Evolutionary conservation across 148 eudicot genomes (phyloP).

Genomic region (Camellia sinensis): DNA sequence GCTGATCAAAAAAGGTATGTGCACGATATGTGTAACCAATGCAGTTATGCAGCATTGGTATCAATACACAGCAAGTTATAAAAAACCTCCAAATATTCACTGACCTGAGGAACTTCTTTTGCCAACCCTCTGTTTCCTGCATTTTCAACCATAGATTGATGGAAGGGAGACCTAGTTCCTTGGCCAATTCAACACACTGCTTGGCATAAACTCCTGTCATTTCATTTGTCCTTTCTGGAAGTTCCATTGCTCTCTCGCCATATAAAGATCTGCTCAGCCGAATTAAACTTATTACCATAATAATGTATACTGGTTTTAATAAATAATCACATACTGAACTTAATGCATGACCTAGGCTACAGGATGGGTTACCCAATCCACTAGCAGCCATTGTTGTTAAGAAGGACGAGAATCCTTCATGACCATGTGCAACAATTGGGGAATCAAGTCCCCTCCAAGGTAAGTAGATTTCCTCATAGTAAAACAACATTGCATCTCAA

Average conservation of each 20-base stretch:
- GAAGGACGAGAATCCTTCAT: neutral
- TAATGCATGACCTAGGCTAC: neutral
- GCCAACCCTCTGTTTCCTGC: constrained; percentile 89
- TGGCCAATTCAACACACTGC: constrained; percentile 60
- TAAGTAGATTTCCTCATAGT: neutral
- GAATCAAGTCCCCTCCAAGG: neutral
- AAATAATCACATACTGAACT: neutral
- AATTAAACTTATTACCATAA: constrained; percentile 7
- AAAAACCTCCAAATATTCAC: constrained; percentile 18
- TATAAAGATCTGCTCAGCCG: constrained; percentile 56
- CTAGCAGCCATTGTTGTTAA: neutral
- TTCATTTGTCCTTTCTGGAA: constrained; percentile 89
- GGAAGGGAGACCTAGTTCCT: constrained; percentile 62
- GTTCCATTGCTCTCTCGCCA: constrained; percentile 67
- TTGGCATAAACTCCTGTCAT: constrained; percentile 59
- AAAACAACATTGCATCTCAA: constrained; percentile 3
- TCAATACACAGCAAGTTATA: neutral
- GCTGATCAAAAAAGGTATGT: neutral
- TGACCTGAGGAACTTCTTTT: constrained; percentile 68
- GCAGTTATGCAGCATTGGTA: neutral
- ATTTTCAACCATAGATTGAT: constrained; percentile 91
- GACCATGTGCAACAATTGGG: neutral
- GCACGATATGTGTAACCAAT: neutral
- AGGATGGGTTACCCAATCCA: neutral
- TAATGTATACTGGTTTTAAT: neutral